A percentile compares a stretch with the other conserved stretches of the same genome.
These are phyloP conservation scores for Chalciporus sp. DNA, from an alignment of 1,284 basidiomycete genomes.

Conservation along the genomic window DNA sequence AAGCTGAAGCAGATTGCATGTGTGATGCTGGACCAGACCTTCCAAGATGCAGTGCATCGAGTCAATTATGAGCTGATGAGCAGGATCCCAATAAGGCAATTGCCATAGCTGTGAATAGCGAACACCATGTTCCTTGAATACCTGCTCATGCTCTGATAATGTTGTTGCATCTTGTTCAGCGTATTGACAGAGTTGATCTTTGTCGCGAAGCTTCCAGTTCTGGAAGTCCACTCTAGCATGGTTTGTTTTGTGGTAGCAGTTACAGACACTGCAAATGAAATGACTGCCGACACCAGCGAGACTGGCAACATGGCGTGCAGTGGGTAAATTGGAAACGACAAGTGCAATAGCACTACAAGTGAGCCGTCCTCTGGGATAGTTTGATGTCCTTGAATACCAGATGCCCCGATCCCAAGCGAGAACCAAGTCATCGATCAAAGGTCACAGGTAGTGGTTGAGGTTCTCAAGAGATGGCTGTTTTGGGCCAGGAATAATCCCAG, in stretches of 20 bases:
- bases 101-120: conserved; percentile 14
- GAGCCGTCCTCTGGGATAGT: background rate
- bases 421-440: conserved; percentile 8
- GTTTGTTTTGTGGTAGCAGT: conserved; percentile 15
- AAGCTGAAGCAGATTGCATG: conserved; percentile 3
- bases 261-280: conserved; percentile 11
- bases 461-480: conserved; percentile 12
- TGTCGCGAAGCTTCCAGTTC: too few species aligned
- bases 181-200: background rate
- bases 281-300: conserved; percentile 12
- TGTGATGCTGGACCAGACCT: conserved; percentile 14
- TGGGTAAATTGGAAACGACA: conserved; percentile 10
- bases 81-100: conserved; percentile 23
- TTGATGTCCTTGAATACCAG: conserved; percentile 1
- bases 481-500: conserved; percentile 7
- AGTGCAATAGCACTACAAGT: conserved; percentile 4
- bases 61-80: conserved; percentile 15
- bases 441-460: conserved; percentile 17
- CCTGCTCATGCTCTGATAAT: background rate
- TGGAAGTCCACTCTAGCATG: background rate
- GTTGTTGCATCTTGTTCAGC: conserved; percentile 12
- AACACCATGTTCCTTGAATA: conserved; percentile 19
- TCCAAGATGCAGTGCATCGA: conserved; percentile 22
- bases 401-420: conserved; percentile 10
- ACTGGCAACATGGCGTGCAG: conserved; percentile 6